Evolutionary conservation across 768 basidiomycete species (phyloP), one percentile per base, ranked within the genome.

Genomic region (Fibroporia radiculosa): DNA sequence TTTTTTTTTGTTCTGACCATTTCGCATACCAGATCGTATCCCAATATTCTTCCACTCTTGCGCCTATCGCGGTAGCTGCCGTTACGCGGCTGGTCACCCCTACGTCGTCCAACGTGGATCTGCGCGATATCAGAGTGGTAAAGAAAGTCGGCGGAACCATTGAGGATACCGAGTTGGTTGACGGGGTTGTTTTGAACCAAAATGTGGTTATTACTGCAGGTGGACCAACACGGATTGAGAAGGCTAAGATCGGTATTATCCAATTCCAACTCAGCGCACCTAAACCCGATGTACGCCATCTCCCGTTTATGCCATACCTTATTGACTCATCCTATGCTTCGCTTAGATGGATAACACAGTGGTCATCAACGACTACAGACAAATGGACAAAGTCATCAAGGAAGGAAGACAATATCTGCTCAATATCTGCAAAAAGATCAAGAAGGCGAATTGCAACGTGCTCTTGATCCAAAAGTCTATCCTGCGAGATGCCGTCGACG

Each of bases 311-410:
- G n/a, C 16, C 34, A 12, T n/a, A 16, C n/a, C 29, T 39, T 32
- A 39, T 14, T 31, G 60, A 51, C 54, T 50, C 4, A 49, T 24
- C 4, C 25, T 48, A 32, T 6, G 39, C 27, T 23, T 35, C 5
- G 40, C 19, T 29, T 55, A 97, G 93, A 99, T 99, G 95, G 96
- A 99, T 66, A 98, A 99, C 71, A 97, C 95, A 4, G 93, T 99
- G 34, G 86, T 98, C 41, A 97, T 99, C 56, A 98, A 95, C 52
- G 95, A 99, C 67, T 99, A 99, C 69, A 84, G 96, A 14, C 96
- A 97, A 64, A 98, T 99, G 95, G 96, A 98, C 75, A 96, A 97
- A 65, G 93, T 98, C 48, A 84, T 99, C 67, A 98, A 99, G 66
- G 96, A 99, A 66, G 95, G 95, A 47, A 86, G 96, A 36, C 90